phyloP scores from a whole-genome alignment of 2,329 filamentous ascomycete species.

The Diaporthe velutina region DNA sequence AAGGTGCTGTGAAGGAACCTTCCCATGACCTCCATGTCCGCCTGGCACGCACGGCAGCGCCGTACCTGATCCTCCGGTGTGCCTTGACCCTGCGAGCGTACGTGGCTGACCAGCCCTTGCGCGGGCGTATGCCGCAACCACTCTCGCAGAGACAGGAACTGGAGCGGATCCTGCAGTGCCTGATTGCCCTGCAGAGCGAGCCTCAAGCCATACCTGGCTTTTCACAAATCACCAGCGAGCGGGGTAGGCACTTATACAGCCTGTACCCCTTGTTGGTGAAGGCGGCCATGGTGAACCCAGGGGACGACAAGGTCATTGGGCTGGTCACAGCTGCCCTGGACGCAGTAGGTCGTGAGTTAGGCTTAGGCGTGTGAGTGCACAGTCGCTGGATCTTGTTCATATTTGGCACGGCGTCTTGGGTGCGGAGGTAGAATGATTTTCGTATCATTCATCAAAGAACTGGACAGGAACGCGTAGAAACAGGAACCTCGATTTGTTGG shows the following conservation, averaged over 20 bases:
- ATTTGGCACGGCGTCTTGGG: not conserved
- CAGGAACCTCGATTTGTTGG: not conserved
- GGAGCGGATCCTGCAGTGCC: slow-evolving; percentile 74
- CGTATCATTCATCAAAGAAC: not conserved
- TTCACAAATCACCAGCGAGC: slow-evolving; percentile 64
- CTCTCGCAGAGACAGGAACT: slow-evolving; percentile 84
- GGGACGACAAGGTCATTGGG: slow-evolving; percentile 71
- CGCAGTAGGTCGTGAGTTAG: slow-evolving; percentile 71
- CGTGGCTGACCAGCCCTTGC: slow-evolving; percentile 89
- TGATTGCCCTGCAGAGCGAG: slow-evolving; percentile 78
- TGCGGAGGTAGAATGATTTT: not conserved
- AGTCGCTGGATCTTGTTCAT: not conserved
- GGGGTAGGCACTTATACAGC: slow-evolving; percentile 78
- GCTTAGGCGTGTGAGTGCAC: slow-evolving; percentile 45
- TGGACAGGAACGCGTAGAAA: not conserved
- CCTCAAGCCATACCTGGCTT: slow-evolving; percentile 75
- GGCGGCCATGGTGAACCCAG: slow-evolving; percentile 67
- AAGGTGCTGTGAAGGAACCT: slow-evolving; percentile 44
- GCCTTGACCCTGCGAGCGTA: slow-evolving; percentile 87
- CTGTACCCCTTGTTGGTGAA: slow-evolving; percentile 83
- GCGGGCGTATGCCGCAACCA: slow-evolving; percentile 91
- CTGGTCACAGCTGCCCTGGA: slow-evolving; percentile 72
- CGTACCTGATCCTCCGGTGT: slow-evolving; percentile 85
- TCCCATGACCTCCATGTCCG: slow-evolving; percentile 60
- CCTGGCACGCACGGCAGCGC: slow-evolving; percentile 81